Conservation (phyloP, 179 eudicot species). For the Beta lomatogona region DNA sequence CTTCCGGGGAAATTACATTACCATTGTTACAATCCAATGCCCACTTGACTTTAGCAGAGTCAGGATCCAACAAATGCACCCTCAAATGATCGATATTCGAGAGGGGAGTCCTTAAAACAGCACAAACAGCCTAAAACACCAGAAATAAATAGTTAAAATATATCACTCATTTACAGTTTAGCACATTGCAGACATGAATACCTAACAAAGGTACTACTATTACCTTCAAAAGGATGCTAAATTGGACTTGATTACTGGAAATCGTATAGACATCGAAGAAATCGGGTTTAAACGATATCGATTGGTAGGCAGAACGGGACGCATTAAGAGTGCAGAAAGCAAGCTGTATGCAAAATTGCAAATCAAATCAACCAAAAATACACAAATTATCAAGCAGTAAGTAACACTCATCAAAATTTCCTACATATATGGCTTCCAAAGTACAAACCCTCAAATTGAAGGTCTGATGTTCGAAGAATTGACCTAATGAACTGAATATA, state of each 20-base stretch:
- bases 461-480: background rate
- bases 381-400: background rate
- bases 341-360: constrained; percentile 49
- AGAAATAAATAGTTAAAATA: background rate
- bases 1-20: constrained; percentile 19
- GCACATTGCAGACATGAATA: background rate
- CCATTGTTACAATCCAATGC: constrained; percentile 77
- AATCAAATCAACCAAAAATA: background rate
- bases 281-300: constrained; percentile 70
- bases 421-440: too few species aligned
- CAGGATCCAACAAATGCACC: constrained; percentile 54
- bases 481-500: background rate
- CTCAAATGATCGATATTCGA: constrained; percentile 72
- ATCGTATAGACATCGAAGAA: constrained; percentile 73
- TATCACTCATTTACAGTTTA: background rate
- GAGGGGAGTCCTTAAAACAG: constrained; percentile 85
- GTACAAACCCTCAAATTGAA: background rate
- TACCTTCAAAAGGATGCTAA: constrained; percentile 95
- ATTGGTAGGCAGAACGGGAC: constrained; percentile 90
- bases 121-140: constrained; percentile 67
- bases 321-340: constrained; percentile 73
- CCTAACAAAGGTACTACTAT: background rate
- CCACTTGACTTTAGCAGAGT: constrained; percentile 90
- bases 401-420: background rate
- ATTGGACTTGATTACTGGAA: constrained; percentile 59